Evolutionary conservation across 345 rosid genomes (phyloP).

Genomic region (Euphorbia lathyris): DNA sequence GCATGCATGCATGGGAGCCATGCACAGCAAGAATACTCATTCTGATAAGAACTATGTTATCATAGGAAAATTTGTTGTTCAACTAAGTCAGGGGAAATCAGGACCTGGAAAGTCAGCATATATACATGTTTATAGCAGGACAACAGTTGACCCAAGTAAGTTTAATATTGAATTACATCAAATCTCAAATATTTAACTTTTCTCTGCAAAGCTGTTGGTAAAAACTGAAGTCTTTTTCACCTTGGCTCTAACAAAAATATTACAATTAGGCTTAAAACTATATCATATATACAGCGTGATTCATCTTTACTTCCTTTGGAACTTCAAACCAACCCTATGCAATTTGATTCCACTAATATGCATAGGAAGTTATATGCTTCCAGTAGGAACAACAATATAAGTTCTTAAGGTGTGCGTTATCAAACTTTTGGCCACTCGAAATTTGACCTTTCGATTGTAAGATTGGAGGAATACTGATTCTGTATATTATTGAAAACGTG

Average conservation of each 20-base stretch:
- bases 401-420: neutral
- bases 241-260: no score
- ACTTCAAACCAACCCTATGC: neutral
- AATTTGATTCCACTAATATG: neutral
- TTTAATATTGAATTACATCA: neutral
- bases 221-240: neutral
- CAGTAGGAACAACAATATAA: neutral
- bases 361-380: neutral
- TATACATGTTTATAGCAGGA: conserved; percentile 41
- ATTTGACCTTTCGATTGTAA: neutral
- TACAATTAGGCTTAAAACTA: neutral
- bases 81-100: conserved; percentile 35
- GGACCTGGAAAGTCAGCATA: conserved; percentile 51
- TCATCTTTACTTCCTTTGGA: neutral
- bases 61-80: conserved; percentile 37
- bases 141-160: conserved; percentile 47
- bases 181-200: neutral
- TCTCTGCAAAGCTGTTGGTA: neutral
- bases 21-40: conserved; percentile 12
- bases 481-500: no score
- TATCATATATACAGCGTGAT: neutral
- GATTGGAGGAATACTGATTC: no score
- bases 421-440: neutral
- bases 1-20: conserved; percentile 1
- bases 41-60: conserved; percentile 19